Base-by-base conservation (phyloP, 164 flowering plant species). In the Protea cynaroides region DNA sequence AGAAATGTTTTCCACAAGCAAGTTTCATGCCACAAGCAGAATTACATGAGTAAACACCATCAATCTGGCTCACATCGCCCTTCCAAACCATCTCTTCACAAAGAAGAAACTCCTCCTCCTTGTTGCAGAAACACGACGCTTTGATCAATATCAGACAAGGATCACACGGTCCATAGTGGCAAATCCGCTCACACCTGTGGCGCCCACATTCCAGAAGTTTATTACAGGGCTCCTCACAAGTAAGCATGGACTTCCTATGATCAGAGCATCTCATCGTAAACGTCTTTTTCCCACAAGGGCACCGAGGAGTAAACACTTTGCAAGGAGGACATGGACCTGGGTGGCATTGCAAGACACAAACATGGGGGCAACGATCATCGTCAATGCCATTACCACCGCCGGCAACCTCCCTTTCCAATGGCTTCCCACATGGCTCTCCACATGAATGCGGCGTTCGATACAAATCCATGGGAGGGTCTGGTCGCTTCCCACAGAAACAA, bases 251-350 rank as follows among this genome's bases (percentile, higher is more conserved):
- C 51, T 67, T 83, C 55, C 84, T 67, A 65, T n/a, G n/a, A n/a
- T 94, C 99, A 19, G 89, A 81, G 69, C 99, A 94, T 40, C 97
- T 78, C 1, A 88, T 83, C 0, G 86, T 82, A 13, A 89, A 80
- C 9, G 73, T 75, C 65, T 91, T 79, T 82, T 91, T 89, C 69
- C 96, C 94, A 74, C 97, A 94, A 43, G 96, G 96, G 67, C 99
- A 94, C 29, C 96, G 86, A 3, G 96, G 96, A 3, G 97, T 92
- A 79, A 89, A 94, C 36, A 93, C 96, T 81, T 88, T 91, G 63
- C 97, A 94, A 70, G 97, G 97, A 50, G 99, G 97, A 64, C 99
- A 94, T n/a, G 99, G 99, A 55, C 99, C 99, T 11, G 99, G 99
- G 51, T 94, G 99, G 69, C 97, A 94, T 61, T 91, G 97, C 77